Conservation (phyloP, 495 filamentous ascomycete species). For the Neurospora sp. region DNA sequence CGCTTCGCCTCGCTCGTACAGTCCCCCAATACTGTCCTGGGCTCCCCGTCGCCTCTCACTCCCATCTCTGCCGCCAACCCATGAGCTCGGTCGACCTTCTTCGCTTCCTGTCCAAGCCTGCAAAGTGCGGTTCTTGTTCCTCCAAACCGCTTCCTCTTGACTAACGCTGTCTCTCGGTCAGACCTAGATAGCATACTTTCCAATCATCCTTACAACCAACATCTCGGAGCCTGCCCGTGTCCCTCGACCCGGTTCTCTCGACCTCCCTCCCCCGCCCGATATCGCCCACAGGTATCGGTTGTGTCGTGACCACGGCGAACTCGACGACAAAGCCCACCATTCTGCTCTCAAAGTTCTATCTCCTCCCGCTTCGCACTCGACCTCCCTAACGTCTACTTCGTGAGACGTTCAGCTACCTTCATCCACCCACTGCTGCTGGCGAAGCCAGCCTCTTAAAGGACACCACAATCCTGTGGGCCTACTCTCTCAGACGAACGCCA, state of each 20-base stretch:
- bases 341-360: constrained; percentile 71
- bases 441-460: constrained; percentile 38
- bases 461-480: constrained; percentile 70
- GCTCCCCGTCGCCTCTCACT: background rate
- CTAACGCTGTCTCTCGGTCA: constrained; percentile 25
- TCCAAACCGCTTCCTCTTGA: background rate
- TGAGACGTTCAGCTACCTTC: constrained; percentile 42
- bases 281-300: constrained; percentile 76
- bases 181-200: constrained; percentile 80
- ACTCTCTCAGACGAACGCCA: constrained; percentile 85
- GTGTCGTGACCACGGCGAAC: constrained; percentile 60
- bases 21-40: constrained; percentile 1
- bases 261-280: constrained; percentile 43
- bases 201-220: constrained; percentile 4
- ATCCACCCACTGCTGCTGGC: constrained; percentile 43
- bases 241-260: constrained; percentile 4
- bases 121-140: constrained; percentile 58
- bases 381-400: constrained; percentile 71
- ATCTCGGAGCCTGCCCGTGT: constrained; percentile 2
- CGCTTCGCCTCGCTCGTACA: background rate
- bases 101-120: constrained; percentile 90
- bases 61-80: constrained; percentile 17
- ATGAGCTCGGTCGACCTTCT: constrained; percentile 92
- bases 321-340: constrained; percentile 60
- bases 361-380: constrained; percentile 69